phyloP scores from a whole-genome alignment of 805 yeast genomes.

The Zygoascus ofunaensis region DNA sequence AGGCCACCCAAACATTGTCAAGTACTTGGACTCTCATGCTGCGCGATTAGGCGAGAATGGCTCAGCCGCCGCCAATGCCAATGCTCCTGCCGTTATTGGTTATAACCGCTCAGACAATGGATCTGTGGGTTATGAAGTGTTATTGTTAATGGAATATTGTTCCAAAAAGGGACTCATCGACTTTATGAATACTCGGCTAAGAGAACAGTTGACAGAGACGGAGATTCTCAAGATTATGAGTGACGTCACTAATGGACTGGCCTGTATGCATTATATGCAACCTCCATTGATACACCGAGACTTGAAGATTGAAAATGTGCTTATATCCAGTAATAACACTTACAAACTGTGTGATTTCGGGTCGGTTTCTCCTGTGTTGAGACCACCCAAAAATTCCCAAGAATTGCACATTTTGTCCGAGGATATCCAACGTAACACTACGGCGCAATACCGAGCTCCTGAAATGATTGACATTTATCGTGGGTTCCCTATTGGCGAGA shows the following conservation, averaged over 20 bases:
- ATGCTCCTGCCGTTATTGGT: neutral
- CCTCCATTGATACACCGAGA: conserved; percentile 82
- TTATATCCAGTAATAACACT: conserved; percentile 54
- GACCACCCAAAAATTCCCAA: conserved; percentile 66
- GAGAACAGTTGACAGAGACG: conserved; percentile 63
- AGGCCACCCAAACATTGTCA: conserved; percentile 73
- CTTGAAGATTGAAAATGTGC: conserved; percentile 75
- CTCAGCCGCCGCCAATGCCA: neutral
- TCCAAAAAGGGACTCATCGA: conserved; percentile 76
- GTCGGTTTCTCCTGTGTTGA: conserved; percentile 60
- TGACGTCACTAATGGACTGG: conserved; percentile 71
- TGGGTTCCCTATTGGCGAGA: conserved; percentile 79
- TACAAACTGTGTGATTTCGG: conserved; percentile 94
- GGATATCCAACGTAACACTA: conserved; percentile 82
- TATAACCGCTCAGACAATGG: conserved; percentile 18
- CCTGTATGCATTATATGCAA: conserved; percentile 67
- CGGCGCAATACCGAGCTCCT: conserved; percentile 92
- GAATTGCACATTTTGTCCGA: conserved; percentile 71
- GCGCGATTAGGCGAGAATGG: conserved; percentile 42
- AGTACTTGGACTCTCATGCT: conserved; percentile 93
- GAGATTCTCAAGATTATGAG: conserved; percentile 78
- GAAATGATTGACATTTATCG: conserved; percentile 89
- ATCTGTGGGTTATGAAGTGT: conserved; percentile 59
- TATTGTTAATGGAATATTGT: conserved; percentile 88
- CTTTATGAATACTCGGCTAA: conserved; percentile 78